Evolutionary conservation across 805 yeast genomes (phyloP).

Genomic region (Candida insectalens): DNA sequence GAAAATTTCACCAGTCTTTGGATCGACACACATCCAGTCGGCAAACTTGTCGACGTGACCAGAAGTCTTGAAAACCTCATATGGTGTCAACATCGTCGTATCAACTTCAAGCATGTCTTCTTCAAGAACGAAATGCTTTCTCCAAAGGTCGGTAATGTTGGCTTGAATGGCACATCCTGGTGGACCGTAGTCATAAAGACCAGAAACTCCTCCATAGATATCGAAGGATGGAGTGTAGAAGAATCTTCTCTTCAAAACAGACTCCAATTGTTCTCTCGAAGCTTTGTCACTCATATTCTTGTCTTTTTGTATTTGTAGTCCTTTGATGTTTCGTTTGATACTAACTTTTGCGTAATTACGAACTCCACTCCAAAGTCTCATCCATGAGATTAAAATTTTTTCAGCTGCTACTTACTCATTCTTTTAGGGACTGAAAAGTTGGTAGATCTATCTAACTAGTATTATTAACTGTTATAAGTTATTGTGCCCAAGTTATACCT

Average conservation of each 20-base stretch:
- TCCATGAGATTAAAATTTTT: too few relatives aligned
- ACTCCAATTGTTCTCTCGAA: slow-evolving; percentile 81
- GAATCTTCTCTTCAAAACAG: slow-evolving; percentile 88
- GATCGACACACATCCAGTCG: slow-evolving; percentile 98
- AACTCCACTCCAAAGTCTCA: too few relatives aligned
- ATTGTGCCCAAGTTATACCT: slow-evolving; percentile 7
- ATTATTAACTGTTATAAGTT: neutral
- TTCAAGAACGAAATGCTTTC: slow-evolving; percentile 93
- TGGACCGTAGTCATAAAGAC: slow-evolving; percentile 97
- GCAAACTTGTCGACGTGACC: slow-evolving; percentile 99
- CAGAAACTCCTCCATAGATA: slow-evolving; percentile 97
- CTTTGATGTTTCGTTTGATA: neutral
- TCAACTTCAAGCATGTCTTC: slow-evolving; percentile 99
- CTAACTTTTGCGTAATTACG: too few relatives aligned
- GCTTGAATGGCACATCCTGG: slow-evolving; percentile 99
- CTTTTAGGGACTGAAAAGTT: too few relatives aligned
- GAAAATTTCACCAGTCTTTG: slow-evolving; percentile 94
- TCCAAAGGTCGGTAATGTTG: slow-evolving; percentile 89
- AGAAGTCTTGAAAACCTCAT: slow-evolving; percentile 94
- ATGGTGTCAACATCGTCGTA: slow-evolving; percentile 95
- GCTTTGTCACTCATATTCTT: slow-evolving; percentile 28
- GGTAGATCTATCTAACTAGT: neutral
- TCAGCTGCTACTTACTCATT: too few relatives aligned
- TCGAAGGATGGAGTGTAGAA: slow-evolving; percentile 97
- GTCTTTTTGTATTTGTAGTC: slow-evolving; percentile 2